Base-by-base conservation (phyloP, 208 protist species). In the Naegleria gruberi region DNA sequence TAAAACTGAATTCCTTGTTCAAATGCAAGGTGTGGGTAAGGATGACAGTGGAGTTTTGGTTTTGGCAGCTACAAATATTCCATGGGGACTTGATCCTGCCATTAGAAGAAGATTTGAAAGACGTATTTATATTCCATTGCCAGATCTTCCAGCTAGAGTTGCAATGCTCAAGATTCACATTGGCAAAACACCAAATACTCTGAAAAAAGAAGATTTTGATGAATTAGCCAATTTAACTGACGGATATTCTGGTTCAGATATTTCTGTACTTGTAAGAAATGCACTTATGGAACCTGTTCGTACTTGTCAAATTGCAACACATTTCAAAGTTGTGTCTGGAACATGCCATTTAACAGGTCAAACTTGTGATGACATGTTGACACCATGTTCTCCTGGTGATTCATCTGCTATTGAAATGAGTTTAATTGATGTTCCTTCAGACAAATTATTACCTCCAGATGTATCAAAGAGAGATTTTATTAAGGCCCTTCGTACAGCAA, bases 251-350 rank as follows among this genome's bases (percentile, higher is more conserved):
- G 98, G 98, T 51, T 97, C 97, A 82, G 98, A 99, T 95, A 98
- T 99, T 91, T 95, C 96, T 47, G 96, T 97, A 90, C 87, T 99
- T 12, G 97, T 99, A 43, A 96, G 97, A 34, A 98, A 99, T 89
- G 98, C 98, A 0, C 93, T 99, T 55, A 99, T 99, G 97, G 95
- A 98, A 92, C 98, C 98, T 51, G 94, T 99, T 83, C 94, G 98
- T n/a, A 96, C 94, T 6, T 92, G 99, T 51, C 97, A 99, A 93
- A 93, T 94, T n/a, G 97, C 98, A 7, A 99, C 97, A 19, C 98
- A 99, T 92, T 99, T 99, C 92, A 99, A 99, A 93, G 91, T 91
- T 89, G 96, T 98, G 5, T 88, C 77, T 5, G 96, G 95, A 12
- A 96, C 95, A 41, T 94, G 94, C 81, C 94, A 94, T 37, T 92